Evolutionary conservation across 176 grass and related monocot genomes (phyloP), one percentile per base, ranked within the genome.

Genomic region (Oryza nivara): DNA sequence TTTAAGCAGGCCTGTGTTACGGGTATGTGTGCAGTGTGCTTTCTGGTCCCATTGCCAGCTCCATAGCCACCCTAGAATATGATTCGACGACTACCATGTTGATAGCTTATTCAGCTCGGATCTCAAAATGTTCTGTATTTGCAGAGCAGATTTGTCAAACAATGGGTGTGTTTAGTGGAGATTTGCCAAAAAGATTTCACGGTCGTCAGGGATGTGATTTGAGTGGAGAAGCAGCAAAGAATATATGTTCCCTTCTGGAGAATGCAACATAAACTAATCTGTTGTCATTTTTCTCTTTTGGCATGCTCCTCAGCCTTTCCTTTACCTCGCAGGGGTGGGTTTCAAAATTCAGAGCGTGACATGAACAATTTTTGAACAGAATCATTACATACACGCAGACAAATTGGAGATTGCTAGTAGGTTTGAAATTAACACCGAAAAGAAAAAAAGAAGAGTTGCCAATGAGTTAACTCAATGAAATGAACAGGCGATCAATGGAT

Each of bases 81-180:
- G 20, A 46, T 76, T 68, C 12, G 25, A 44, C 44, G 46, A 30
- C 6, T 58, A 41, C 54, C 11, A 44, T 68, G 1, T 22, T 56
- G 25, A 1, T 76, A 70, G 38, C 26, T 68, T 74, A 47, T 25
- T 68, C 36, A 49, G 65, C 72, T 87, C 65, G 25, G 72, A 87
- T 87, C 72, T 82, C 85, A 70, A 87, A 82, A 82, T 82, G 72
- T 87, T 82, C 78, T 26, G 49, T 17, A 17, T n/a, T 6, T 0
- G 46, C 25, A 47, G 40, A 36, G 35, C 81, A 68, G 58, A 76
- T 41, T 69, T 76, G 61, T 69, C 23, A 34, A 36, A 54, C 22
- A 75, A 60, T 22, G 30, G 30, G 30, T 32, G 30, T 32, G 30
- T 32, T 32, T 32, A 32, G 30, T 32, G 30, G 30, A 32, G 30